These are phyloP conservation scores for Escallonia rubra DNA, from an alignment of 129 eudicot species.

Conservation along the genomic window DNA sequence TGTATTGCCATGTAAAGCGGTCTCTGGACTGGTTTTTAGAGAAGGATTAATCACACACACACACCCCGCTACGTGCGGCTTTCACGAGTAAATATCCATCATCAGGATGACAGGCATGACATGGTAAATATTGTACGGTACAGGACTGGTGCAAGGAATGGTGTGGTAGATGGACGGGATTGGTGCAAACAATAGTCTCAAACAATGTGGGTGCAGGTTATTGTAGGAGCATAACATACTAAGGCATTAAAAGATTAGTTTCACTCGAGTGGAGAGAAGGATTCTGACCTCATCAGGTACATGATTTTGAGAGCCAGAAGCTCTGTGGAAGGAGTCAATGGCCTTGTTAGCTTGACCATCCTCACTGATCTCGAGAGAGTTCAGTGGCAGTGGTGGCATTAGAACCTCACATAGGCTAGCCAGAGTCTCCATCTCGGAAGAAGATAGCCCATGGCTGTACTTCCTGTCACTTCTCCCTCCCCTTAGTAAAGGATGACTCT, in stretches of 20 bases:
- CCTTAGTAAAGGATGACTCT: constrained; percentile 46
- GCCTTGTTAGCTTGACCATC: constrained; percentile 17
- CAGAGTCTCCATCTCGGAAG: constrained; percentile 50
- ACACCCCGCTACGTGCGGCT: too few relatives aligned
- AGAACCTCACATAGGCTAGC: constrained; percentile 57
- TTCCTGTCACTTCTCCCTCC: constrained; percentile 44
- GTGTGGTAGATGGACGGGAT: background rate
- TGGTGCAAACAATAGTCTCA: too few relatives aligned
- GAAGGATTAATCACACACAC: too few relatives aligned
- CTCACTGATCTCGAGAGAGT: constrained; percentile 1
- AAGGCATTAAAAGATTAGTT: background rate
- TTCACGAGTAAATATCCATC: too few relatives aligned
- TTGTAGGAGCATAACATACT: background rate
- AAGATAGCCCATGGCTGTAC: constrained; percentile 38
- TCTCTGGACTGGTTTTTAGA: too few relatives aligned
- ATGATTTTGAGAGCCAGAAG: constrained; percentile 60
- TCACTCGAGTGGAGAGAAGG: background rate
- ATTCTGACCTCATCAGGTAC: constrained; percentile 68
- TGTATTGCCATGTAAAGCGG: too few relatives aligned
- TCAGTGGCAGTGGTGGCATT: constrained; percentile 41
- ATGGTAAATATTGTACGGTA: too few relatives aligned
- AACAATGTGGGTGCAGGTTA: background rate
- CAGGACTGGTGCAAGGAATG: too few relatives aligned
- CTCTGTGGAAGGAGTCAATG: constrained; percentile 29
- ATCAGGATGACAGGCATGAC: too few relatives aligned